Base-by-base conservation (phyloP, 495 filamentous ascomycete species). In the Xylaria castorea region DNA sequence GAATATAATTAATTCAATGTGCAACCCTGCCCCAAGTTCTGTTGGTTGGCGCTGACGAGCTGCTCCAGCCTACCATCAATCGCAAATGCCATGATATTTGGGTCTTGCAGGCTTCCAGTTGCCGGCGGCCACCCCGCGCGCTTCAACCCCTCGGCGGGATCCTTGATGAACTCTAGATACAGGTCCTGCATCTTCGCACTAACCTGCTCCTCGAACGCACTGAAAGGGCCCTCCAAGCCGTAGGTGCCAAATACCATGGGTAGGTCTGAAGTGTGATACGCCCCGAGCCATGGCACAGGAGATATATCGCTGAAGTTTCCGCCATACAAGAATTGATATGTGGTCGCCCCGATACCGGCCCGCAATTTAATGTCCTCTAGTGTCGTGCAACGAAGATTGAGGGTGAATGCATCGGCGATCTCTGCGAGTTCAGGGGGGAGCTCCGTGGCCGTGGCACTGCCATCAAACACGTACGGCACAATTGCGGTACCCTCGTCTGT, bases 231-330 rank as follows among this genome's bases (percentile, higher is more conserved):
- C 11, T 74, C 76, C 62, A 78, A 74, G 61, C 80, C 75, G 58
- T 82, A 76, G 6, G 85, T 85, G 0, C 84, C 85, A 73, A 86
- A 85, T 25, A 84, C 63, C 63, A 85, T 74, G 12, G 82, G 80
- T 8, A 87, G 75, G 66, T 87, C 85, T 11, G 82, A 77, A 0
- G 62, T 48, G 62, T 65, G 62, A 5, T 65, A 65, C 6, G 85
- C 81, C 18, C 83, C 84, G 69, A 83, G 72, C 82, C 84, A 85
- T 27, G 76, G 75, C 27, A 75, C 73, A n/a, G 81, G 81, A 22
- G 76, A 71, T 63, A 82, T 74, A 74, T 86, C 79, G 11, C 68
- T 79, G 70, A 82, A 85, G 70, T 82, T 84, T 18, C 82, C 83
- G 7, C 68, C 77, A 44, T 82, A 85, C 25, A 80, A 74, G 72